Evolutionary conservation across 2,329 filamentous ascomycete genomes (phyloP).

Genomic region (Xylariaceae sp.): DNA sequence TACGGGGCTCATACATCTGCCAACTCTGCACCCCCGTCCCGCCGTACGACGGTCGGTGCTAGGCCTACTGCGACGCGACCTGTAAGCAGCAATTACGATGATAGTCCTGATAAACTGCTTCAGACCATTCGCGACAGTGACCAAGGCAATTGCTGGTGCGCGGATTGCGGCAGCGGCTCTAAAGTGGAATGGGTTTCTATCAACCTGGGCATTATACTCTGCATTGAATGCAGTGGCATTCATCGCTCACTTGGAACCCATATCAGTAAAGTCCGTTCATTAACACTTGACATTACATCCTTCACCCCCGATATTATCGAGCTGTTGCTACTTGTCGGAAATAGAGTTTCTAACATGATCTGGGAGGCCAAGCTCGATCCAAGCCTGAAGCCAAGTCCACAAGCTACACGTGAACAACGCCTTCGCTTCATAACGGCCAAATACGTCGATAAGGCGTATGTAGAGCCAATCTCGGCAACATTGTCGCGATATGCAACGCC

Average conservation of each 20-base stretch:
- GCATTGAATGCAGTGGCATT: conserved; percentile 97
- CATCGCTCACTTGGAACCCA: conserved; percentile 95
- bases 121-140: conserved; percentile 88
- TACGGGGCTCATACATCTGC: conserved; percentile 58
- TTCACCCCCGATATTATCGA: conserved; percentile 98
- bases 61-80: conserved; percentile 75
- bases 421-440: conserved; percentile 95
- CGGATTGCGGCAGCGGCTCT: conserved; percentile 87
- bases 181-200: conserved; percentile 99
- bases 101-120: conserved; percentile 83
- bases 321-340: conserved; percentile 87
- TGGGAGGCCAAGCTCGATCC: conserved; percentile 89
- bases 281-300: conserved; percentile 93
- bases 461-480: conserved; percentile 77
- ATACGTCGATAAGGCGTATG: conserved; percentile 83
- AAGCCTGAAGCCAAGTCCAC: conserved; percentile 72
- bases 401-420: conserved; percentile 85
- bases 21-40: conserved; percentile 65
- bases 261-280: conserved; percentile 94
- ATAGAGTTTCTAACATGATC: conserved; percentile 93
- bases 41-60: conserved; percentile 90
- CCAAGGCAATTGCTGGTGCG: conserved; percentile 91
- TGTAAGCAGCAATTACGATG: conserved; percentile 75
- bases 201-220: conserved; percentile 93
- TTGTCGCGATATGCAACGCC: conserved; percentile 77